Evolutionary conservation across 495 filamentous ascomycete genomes (phyloP).

Genomic region (Darksidea phi): DNA sequence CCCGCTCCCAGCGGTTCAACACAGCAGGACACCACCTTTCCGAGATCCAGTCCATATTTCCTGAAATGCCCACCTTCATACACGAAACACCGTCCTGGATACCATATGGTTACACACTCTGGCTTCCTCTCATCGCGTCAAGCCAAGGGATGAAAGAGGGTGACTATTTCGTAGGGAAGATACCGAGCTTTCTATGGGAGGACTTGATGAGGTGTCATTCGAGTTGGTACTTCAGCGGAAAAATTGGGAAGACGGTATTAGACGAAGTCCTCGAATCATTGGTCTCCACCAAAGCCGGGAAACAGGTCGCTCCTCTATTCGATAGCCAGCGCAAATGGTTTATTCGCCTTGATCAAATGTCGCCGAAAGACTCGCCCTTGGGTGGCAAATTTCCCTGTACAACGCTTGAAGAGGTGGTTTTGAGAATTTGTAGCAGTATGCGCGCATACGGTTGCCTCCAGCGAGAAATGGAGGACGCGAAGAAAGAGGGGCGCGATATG

Average conservation of each 20-base stretch:
- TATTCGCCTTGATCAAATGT: conserved; percentile 5
- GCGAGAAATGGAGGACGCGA: neutral
- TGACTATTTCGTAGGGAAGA: neutral
- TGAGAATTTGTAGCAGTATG: neutral
- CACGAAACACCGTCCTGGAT: neutral
- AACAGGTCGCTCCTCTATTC: neutral
- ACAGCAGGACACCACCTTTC: neutral
- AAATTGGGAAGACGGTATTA: neutral
- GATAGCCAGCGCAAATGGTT: conserved; percentile 4
- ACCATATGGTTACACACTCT: neutral
- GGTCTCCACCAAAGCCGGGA: neutral
- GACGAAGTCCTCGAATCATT: neutral
- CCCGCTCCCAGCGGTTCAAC: conserved; percentile 6
- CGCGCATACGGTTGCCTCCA: neutral
- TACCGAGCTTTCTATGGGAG: neutral
- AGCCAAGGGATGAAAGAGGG: neutral
- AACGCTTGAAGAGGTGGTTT: neutral
- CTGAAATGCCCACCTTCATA: neutral
- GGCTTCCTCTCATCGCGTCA: neutral
- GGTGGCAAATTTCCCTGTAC: neutral
- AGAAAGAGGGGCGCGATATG: neutral
- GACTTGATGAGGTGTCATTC: neutral
- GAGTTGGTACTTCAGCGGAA: neutral
- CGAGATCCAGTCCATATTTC: neutral
- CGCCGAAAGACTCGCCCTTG: conserved; percentile 3